Conservation (phyloP, 2,329 filamentous ascomycete genomes). For the Aspergillus sojae region DNA sequence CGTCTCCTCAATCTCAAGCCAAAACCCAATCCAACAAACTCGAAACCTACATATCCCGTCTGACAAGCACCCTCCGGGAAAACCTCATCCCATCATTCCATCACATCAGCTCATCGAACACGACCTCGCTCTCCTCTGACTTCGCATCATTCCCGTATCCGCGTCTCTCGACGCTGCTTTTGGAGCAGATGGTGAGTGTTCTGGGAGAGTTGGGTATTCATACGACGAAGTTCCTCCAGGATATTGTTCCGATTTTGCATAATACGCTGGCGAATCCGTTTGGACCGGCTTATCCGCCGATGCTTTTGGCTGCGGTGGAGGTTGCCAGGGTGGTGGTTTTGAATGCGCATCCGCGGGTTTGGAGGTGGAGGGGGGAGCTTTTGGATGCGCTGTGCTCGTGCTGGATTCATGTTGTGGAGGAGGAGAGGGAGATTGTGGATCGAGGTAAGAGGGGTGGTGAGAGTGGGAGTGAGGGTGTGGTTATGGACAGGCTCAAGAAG, state of each 20-base stretch:
- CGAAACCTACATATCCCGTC: constrained; percentile 24
- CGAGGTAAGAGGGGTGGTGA: neutral
- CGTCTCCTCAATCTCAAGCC: constrained; percentile 14
- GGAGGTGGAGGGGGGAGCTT: constrained; percentile 64
- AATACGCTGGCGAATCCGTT: constrained; percentile 71
- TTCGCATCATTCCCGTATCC: constrained; percentile 48
- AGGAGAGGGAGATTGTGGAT: constrained; percentile 27
- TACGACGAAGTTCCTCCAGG: constrained; percentile 52
- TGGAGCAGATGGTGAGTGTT: constrained; percentile 31
- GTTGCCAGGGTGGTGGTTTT: constrained; percentile 62
- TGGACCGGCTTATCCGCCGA: constrained; percentile 55
- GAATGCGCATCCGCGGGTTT: constrained; percentile 71
- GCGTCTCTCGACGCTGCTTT: constrained; percentile 52
- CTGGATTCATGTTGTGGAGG: constrained; percentile 60
- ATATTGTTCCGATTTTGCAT: constrained; percentile 68
- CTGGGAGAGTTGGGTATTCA: constrained; percentile 40
- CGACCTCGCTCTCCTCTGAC: constrained; percentile 42
- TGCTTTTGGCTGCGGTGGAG: constrained; percentile 57
- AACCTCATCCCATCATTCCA: constrained; percentile 43
- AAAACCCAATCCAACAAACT: constrained; percentile 27
- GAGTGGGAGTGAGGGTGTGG: constrained; percentile 4
- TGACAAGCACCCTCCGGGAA: constrained; percentile 35
- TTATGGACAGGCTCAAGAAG: constrained; percentile 26
- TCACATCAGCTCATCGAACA: constrained; percentile 50
- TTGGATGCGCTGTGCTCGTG: constrained; percentile 64